Evolutionary conservation across 2,329 filamentous ascomycete species (phyloP).

Genomic region (Aureobasidium sp.): DNA sequence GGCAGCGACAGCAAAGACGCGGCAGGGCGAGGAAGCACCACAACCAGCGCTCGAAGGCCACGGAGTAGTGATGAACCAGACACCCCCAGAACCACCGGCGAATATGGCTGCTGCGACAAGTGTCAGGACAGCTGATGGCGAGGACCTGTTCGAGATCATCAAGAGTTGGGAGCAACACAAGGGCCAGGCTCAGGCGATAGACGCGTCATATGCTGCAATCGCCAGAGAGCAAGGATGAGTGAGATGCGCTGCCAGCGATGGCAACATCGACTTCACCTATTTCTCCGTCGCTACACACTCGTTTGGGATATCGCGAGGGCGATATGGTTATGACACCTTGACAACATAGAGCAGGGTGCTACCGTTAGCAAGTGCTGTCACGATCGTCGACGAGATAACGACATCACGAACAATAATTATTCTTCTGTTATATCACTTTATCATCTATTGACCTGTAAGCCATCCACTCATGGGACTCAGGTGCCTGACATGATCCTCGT

Average conservation of each 20-base stretch:
- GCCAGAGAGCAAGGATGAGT: neutral
- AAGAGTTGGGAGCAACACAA: neutral
- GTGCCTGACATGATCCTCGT: no score
- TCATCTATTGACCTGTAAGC: neutral
- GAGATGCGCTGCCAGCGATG: neutral
- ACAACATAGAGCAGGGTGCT: neutral
- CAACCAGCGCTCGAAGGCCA: neutral
- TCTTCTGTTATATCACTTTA: neutral
- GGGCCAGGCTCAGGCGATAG: neutral
- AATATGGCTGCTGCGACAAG: neutral
- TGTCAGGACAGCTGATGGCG: neutral
- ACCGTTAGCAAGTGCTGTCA: neutral
- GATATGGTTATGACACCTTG: neutral
- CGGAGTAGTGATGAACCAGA: neutral
- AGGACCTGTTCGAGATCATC: neutral
- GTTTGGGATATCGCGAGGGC: neutral
- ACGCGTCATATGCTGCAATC: neutral
- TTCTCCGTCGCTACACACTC: no score
- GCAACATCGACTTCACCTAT: neutral
- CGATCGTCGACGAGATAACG: neutral
- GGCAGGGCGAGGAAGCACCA: neutral
- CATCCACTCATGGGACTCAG: no score
- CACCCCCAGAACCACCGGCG: neutral
- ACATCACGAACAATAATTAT: neutral
- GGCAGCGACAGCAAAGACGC: neutral